phyloP scores from a whole-genome alignment of 2,329 filamentous ascomycete species.

The Sporothrix schenckii region DNA sequence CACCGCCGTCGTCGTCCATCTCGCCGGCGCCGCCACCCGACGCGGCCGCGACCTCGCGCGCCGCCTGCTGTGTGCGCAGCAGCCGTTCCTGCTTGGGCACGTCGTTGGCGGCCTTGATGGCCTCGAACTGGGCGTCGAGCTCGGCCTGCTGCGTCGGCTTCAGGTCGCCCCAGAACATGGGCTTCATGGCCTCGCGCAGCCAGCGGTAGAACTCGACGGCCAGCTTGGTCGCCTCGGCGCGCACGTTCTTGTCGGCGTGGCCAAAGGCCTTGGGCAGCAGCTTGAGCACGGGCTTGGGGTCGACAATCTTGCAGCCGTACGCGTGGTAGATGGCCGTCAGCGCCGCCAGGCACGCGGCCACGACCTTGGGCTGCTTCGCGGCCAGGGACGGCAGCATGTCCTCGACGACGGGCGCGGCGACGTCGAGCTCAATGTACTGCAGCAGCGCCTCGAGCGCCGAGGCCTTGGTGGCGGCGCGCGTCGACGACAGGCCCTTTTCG shows the following conservation, averaged over 20 bases:
- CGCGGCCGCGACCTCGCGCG: slow-evolving; percentile 68
- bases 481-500: slow-evolving; percentile 89
- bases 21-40: slow-evolving; percentile 63
- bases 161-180: slow-evolving; percentile 93
- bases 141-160: slow-evolving; percentile 96
- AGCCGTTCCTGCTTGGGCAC: slow-evolving; percentile 89
- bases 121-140: slow-evolving; percentile 90
- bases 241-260: slow-evolving; percentile 97
- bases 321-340: slow-evolving; percentile 86
- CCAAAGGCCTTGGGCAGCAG: slow-evolving; percentile 87
- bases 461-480: slow-evolving; percentile 84
- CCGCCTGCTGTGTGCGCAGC: slow-evolving; percentile 85
- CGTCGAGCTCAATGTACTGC: slow-evolving; percentile 87
- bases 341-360: slow-evolving; percentile 70
- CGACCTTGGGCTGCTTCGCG: slow-evolving; percentile 89
- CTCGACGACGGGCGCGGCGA: slow-evolving; percentile 81
- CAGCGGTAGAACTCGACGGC: slow-evolving; percentile 95
- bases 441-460: slow-evolving; percentile 84
- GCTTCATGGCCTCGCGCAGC: slow-evolving; percentile 97
- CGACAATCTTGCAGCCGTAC: slow-evolving; percentile 91
- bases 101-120: slow-evolving; percentile 73
- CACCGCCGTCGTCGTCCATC: slow-evolving; percentile 65
- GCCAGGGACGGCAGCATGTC: slow-evolving; percentile 81
- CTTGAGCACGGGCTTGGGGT: slow-evolving; percentile 92
- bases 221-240: slow-evolving; percentile 87